Conservation (phyloP, 257 asterid genomes). For the Nicotiana otophora region DNA sequence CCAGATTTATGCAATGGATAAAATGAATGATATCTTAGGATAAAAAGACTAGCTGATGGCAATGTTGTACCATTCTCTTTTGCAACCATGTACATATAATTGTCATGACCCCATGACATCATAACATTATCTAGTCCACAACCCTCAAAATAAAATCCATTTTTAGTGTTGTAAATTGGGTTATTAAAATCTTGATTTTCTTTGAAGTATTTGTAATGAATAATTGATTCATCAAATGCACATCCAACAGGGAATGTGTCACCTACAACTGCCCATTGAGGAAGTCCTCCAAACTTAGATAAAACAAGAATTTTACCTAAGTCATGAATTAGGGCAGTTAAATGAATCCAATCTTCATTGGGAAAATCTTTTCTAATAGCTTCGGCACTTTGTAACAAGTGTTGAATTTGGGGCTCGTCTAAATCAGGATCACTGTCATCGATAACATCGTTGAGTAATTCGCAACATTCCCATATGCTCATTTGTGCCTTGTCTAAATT, state of each 20-base stretch:
- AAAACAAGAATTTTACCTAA: slow-evolving; percentile 36
- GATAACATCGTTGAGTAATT: slow-evolving; percentile 32
- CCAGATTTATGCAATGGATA: slow-evolving; percentile 24
- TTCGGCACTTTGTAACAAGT: slow-evolving; percentile 32
- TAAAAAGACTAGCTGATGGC: slow-evolving; percentile 54
- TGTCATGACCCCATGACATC: slow-evolving; percentile 44
- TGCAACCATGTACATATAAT: slow-evolving; percentile 39
- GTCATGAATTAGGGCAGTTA: slow-evolving; percentile 36
- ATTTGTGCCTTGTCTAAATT: slow-evolving; percentile 29
- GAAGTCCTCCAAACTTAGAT: slow-evolving; percentile 31
- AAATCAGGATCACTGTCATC: slow-evolving; percentile 41
- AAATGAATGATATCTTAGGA: slow-evolving; percentile 54
- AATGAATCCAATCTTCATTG: slow-evolving; percentile 35
- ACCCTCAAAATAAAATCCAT: slow-evolving; percentile 23
- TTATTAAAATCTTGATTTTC: slow-evolving; percentile 26
- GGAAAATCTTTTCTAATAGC: slow-evolving; percentile 39
- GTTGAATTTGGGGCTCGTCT: slow-evolving; percentile 39
- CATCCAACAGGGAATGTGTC: slow-evolving; percentile 44
- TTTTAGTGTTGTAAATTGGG: slow-evolving; percentile 19
- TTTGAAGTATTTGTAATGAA: slow-evolving; percentile 33
- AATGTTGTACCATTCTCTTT: slow-evolving; percentile 47
- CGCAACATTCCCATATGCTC: slow-evolving; percentile 43
- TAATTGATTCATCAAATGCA: slow-evolving; percentile 36
- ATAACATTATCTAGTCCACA: slow-evolving; percentile 29
- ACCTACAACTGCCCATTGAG: slow-evolving; percentile 50